A percentile compares a stretch with the other conserved stretches of the same genome.
These are phyloP conservation scores for Xylariaceae sp. DNA, from an alignment of 2,329 filamentous ascomycete genomes.

Conservation along the genomic window DNA sequence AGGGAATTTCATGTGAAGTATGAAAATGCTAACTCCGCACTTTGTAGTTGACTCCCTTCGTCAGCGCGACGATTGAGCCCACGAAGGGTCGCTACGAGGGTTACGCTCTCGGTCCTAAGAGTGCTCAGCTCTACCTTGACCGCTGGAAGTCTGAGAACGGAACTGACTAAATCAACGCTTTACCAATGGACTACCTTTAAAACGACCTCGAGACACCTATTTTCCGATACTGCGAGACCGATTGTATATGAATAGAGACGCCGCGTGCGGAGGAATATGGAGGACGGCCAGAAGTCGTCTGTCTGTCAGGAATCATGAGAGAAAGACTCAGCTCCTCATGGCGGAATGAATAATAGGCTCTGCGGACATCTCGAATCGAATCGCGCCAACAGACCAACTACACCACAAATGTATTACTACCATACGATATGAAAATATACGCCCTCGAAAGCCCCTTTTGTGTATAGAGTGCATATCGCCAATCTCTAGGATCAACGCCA, in stretches of 20 bases:
- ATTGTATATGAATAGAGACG: neutral
- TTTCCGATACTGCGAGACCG: neutral
- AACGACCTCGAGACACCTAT: neutral
- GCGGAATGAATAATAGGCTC: neutral
- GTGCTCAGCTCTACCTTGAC: conserved; percentile 57
- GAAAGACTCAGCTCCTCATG: neutral
- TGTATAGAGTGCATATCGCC: neutral
- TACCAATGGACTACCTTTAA: neutral
- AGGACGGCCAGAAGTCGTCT: neutral
- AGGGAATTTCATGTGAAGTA: too few relatives aligned
- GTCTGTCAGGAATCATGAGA: too few relatives aligned
- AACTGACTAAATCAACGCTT: conserved; percentile 40
- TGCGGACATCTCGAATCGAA: neutral
- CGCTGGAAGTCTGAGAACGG: conserved; percentile 66
- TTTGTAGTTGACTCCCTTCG: conserved; percentile 70
- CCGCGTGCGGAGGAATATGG: neutral
- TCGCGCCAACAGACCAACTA: neutral
- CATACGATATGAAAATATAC: neutral
- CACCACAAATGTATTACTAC: neutral
- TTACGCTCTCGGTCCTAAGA: conserved; percentile 48
- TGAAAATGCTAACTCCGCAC: conserved; percentile 3
- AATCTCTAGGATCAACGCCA: neutral
- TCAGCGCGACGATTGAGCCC: conserved; percentile 54
- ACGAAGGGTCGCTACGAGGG: conserved; percentile 51
- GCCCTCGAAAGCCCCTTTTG: neutral